phyloP scores from a whole-genome alignment of 1,284 basidiomycete species.

The Meripilus lineatus region DNA sequence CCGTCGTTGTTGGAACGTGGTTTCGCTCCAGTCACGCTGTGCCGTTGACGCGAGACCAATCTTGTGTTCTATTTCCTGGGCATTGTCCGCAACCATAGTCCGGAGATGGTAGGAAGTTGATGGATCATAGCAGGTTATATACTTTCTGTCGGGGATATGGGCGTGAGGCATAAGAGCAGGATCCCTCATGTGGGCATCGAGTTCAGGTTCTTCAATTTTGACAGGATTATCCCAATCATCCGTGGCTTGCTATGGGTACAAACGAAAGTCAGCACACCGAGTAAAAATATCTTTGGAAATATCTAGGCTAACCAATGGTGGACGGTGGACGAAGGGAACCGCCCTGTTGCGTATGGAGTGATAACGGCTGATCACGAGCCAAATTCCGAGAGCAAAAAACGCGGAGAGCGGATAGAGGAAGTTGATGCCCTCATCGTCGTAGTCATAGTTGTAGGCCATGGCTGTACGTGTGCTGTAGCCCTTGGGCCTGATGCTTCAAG shows the following conservation, averaged over 20 bases:
- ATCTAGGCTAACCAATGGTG: neutral
- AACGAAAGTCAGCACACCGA: neutral
- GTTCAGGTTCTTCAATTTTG: conserved; percentile 49
- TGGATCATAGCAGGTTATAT: conserved; percentile 90
- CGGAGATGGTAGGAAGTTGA: conserved; percentile 78
- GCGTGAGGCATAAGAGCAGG: conserved; percentile 49
- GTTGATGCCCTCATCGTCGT: conserved; percentile 27
- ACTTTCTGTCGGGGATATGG: conserved; percentile 48
- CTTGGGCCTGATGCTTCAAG: conserved; percentile 11
- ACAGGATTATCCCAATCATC: too few relatives aligned
- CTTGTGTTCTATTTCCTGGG: conserved; percentile 63
- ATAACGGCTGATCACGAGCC: conserved; percentile 69
- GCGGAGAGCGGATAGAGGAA: conserved; percentile 40
- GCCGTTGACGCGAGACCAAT: conserved; percentile 64
- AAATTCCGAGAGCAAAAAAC: conserved; percentile 72
- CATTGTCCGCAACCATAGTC: conserved; percentile 65
- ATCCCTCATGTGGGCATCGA: conserved; percentile 59
- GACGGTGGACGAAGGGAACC: conserved; percentile 45
- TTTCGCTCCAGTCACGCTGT: conserved; percentile 67
- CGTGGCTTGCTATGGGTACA: too few relatives aligned
- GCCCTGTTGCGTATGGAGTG: conserved; percentile 68
- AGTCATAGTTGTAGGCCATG: conserved; percentile 30
- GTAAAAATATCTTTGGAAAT: neutral
- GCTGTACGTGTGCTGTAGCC: conserved; percentile 24
- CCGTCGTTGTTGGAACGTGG: conserved; percentile 73